A percentile compares a stretch with the other conserved stretches of the same genome.
Evolutionary conservation across 257 asterid species (phyloP).

Genomic region (Nicotiana otophora): DNA sequence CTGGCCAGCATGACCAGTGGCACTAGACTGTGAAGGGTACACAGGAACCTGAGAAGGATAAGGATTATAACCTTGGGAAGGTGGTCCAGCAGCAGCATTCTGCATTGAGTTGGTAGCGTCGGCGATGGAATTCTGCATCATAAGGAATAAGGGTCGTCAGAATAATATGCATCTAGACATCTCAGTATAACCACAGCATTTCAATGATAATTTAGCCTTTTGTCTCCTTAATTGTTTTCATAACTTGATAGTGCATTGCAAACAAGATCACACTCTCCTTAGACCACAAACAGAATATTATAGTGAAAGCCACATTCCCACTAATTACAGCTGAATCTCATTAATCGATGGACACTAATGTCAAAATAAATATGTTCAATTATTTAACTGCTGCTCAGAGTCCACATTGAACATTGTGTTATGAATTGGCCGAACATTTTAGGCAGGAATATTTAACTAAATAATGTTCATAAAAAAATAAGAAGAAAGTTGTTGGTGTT

Average conservation of each 20-base stretch:
- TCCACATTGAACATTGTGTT: neutral
- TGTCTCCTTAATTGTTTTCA: neutral
- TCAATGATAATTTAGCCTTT: neutral
- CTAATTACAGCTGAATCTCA: neutral
- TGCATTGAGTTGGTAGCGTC: slow-evolving; percentile 50
- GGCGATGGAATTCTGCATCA: slow-evolving; percentile 61
- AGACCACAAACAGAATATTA: neutral
- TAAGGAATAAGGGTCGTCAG: neutral
- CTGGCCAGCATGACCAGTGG: slow-evolving; percentile 39
- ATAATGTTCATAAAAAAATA: neutral
- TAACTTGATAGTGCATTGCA: neutral
- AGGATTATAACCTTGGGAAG: slow-evolving; percentile 56
- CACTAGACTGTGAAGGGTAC: slow-evolving; percentile 32
- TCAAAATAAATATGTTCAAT: neutral
- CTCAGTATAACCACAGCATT: neutral
- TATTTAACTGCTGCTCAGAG: neutral
- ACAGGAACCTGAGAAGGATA: slow-evolving; percentile 46
- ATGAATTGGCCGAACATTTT: neutral
- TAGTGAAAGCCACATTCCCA: neutral
- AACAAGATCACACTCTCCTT: neutral
- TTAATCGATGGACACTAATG: neutral
- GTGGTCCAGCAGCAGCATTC: slow-evolving; percentile 35
- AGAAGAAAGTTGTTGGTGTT: neutral
- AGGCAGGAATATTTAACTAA: neutral
- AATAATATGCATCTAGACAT: neutral